Conservation (phyloP, 2,329 filamentous ascomycete genomes). For the Pseudogymnoascus sp. region DNA sequence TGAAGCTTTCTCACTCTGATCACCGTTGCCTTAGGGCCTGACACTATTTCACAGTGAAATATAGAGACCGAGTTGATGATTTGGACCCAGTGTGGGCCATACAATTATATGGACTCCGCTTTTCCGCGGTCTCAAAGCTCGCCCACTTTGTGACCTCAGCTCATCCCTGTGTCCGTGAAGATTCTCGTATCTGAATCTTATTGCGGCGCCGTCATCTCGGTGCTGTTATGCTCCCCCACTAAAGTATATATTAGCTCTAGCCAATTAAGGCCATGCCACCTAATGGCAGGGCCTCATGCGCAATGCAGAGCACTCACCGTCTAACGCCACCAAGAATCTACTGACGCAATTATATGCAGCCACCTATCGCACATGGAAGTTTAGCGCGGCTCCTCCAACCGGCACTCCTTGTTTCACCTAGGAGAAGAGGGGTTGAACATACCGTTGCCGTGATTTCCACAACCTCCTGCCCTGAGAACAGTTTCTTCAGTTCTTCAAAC, state of each 20-base stretch:
- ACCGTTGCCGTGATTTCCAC: conserved; percentile 73
- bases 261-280: not conserved
- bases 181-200: not conserved
- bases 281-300: not conserved
- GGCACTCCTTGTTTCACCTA: not conserved
- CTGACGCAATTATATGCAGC: conserved; percentile 82
- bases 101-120: not conserved
- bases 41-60: not conserved
- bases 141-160: not conserved
- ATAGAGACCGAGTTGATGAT: not conserved
- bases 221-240: not conserved
- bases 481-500: conserved; percentile 54
- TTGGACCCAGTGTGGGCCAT: not conserved
- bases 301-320: conserved; percentile 47
- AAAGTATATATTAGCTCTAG: not conserved
- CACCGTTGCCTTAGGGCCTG: not conserved
- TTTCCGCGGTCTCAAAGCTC: not conserved
- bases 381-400: not conserved
- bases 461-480: conserved; percentile 64
- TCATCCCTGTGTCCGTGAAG: not conserved
- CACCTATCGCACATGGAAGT: conserved; percentile 33
- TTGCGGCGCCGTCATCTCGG: conserved; percentile 1
- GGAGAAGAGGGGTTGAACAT: conserved; percentile 13
- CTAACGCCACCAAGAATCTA: conserved; percentile 73
- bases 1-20: not conserved